phyloP scores from a whole-genome alignment of 768 basidiomycete genomes.

The Rhodocollybia butyracea region DNA sequence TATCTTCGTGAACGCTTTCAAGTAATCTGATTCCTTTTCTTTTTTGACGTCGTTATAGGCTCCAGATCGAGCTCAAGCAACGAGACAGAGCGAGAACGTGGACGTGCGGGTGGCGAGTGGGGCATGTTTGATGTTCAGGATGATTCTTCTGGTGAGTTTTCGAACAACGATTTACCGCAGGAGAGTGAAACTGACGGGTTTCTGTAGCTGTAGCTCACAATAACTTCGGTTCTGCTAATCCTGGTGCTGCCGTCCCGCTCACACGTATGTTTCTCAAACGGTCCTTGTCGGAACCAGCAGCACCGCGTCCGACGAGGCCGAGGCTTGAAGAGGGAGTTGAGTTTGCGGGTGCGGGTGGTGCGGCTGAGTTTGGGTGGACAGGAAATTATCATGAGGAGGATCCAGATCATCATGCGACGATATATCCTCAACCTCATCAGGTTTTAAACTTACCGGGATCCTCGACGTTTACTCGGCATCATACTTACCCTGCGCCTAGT shows the following conservation, averaged over 20 bases:
- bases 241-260: neutral
- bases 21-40: neutral
- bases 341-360: neutral
- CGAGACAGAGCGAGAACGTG: constrained; percentile 4
- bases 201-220: neutral
- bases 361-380: neutral
- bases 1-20: neutral
- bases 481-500: too few relatives aligned
- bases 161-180: neutral
- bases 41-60: too few relatives aligned
- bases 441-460: neutral
- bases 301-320: neutral
- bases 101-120: constrained; percentile 6
- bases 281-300: constrained; percentile 1
- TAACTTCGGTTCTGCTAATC: neutral
- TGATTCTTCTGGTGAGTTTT: neutral
- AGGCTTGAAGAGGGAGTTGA: neutral
- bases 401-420: neutral
- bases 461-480: too few relatives aligned
- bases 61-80: constrained; percentile 4
- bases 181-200: neutral
- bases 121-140: neutral
- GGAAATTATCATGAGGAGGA: neutral
- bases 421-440: neutral
- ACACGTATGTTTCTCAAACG: constrained; percentile 5